phyloP scores from a whole-genome alignment of 495 filamentous ascomycete genomes.

The Lasiosphaeriaceae sp. region DNA sequence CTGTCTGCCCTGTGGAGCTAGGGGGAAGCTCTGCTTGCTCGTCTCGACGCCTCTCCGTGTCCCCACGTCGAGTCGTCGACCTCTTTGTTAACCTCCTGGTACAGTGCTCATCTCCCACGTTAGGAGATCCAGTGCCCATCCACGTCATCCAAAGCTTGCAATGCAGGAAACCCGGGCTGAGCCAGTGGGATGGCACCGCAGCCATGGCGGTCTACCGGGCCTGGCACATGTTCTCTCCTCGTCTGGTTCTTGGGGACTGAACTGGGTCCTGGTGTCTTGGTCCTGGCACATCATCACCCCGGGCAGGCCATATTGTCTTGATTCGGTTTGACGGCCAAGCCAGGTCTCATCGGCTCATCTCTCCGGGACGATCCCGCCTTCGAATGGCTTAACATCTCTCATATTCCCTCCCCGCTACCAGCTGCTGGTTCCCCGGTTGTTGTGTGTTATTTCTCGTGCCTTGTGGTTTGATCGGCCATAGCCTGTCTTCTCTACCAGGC shows the following conservation, averaged over 20 bases:
- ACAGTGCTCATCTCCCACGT: background rate
- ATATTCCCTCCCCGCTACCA: background rate
- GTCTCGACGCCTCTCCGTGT: constrained; percentile 10
- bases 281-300: background rate
- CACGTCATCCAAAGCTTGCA: too few relatives aligned
- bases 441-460: constrained; percentile 1
- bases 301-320: constrained; percentile 5
- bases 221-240: too few relatives aligned
- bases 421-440: background rate
- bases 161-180: too few relatives aligned
- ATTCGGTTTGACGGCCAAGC: background rate
- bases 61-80: constrained; percentile 10
- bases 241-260: too few relatives aligned
- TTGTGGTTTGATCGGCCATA: constrained; percentile 6
- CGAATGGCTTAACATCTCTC: constrained; percentile 6
- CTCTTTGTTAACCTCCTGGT: background rate
- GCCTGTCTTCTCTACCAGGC: background rate
- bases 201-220: too few relatives aligned
- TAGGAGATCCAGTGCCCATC: too few relatives aligned
- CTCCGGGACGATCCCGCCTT: background rate
- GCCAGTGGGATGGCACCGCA: too few relatives aligned
- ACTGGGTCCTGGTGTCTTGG: too few relatives aligned
- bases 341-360: constrained; percentile 5
- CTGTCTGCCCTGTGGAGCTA: constrained; percentile 8
- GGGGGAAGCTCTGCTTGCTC: background rate